Conservation (phyloP, 73 alveolate species). For the Paramecium tetraurelia region DNA sequence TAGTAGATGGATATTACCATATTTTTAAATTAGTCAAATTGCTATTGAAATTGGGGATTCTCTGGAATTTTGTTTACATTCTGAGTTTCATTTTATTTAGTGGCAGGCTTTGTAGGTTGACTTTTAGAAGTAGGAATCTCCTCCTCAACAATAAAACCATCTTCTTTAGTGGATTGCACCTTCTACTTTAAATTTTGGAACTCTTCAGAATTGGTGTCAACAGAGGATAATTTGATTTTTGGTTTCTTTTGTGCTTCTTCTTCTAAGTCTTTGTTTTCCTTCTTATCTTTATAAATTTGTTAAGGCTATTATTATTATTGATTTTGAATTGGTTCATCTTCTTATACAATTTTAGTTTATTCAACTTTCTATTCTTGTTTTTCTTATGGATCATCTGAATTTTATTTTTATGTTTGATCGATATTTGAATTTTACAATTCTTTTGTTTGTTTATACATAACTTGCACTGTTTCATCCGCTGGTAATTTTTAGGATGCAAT, state of each 20-base stretch:
- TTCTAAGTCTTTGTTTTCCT: background rate
- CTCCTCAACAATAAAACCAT: background rate
- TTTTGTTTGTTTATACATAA: background rate
- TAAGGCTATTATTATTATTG: background rate
- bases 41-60: background rate
- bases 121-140: background rate
- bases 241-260: background rate
- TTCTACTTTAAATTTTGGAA: background rate
- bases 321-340: background rate
- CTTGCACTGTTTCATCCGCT: background rate
- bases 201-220: background rate
- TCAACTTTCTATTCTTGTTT: background rate
- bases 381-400: background rate
- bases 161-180: background rate
- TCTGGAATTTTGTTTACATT: background rate
- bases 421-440: background rate
- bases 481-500: conserved; percentile 65
- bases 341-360: background rate
- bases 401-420: background rate
- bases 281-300: background rate
- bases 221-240: conserved; percentile 6
- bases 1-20: background rate
- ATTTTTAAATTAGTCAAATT: conserved; percentile 5
- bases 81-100: background rate
- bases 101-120: background rate